phyloP scores from a whole-genome alignment of 495 filamentous ascomycete species.

The Immersiella caudata region DNA sequence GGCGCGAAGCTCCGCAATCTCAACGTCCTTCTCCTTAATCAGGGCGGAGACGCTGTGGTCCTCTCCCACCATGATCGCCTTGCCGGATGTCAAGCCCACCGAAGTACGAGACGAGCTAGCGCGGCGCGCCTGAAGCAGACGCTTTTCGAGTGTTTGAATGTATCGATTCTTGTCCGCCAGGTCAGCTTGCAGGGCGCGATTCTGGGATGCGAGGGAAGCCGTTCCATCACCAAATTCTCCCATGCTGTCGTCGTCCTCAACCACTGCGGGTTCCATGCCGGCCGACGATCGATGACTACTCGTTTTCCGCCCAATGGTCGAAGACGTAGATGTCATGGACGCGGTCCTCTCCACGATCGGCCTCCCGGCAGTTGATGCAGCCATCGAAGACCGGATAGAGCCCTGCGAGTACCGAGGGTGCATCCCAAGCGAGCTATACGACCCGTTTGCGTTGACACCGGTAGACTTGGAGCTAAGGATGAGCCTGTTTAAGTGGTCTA shows the following conservation, averaged over 20 bases:
- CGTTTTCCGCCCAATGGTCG: conserved; percentile 56
- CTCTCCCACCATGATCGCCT: conserved; percentile 64
- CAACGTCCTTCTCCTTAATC: conserved; percentile 87
- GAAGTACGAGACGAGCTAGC: conserved; percentile 88
- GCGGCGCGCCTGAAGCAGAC: conserved; percentile 86
- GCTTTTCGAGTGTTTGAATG: conserved; percentile 88
- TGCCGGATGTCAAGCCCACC: conserved; percentile 62
- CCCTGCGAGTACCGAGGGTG: conserved; percentile 65
- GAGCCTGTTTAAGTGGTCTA: conserved; percentile 94
- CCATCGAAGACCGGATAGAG: conserved; percentile 69
- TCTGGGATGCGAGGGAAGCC: conserved; percentile 77
- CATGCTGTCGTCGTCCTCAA: conserved; percentile 73
- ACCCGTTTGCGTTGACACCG: conserved; percentile 80
- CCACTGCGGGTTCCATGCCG: conserved; percentile 37
- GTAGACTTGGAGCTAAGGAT: conserved; percentile 95
- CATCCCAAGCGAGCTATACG: conserved; percentile 71
- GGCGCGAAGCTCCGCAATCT: conserved; percentile 87
- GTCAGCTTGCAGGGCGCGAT: conserved; percentile 88
- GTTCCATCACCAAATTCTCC: conserved; percentile 86
- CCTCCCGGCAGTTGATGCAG: conserved; percentile 66
- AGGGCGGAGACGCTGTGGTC: conserved; percentile 67
- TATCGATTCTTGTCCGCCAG: conserved; percentile 94
- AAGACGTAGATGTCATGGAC: conserved; percentile 66
- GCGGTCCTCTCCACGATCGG: conserved; percentile 62
- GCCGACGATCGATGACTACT: conserved; percentile 49